Evolutionary conservation across 2,329 filamentous ascomycete species (phyloP), one percentile per base, ranked within the genome.

Genomic region (Microdochium nivale): DNA sequence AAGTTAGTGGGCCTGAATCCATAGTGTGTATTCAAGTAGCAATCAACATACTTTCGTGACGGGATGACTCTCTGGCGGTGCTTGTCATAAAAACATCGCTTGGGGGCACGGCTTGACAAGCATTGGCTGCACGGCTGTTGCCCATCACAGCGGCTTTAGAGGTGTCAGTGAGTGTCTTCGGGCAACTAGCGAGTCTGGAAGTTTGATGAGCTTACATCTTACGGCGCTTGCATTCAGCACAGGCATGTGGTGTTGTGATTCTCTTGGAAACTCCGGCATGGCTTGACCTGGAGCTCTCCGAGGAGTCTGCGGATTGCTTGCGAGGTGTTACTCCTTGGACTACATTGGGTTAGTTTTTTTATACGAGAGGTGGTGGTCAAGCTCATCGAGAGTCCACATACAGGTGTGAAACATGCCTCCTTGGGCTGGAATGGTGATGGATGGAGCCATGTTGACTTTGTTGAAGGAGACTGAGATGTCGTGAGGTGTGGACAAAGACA

Each of bases 91-190:
- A 85, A 84, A 64, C 88, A 92, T 51, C 82, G 77, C 65, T 90
- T 88, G 3, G 87, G 85, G 55, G 88, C 87, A 52, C 88, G 83
- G 64, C 89, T 91, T 66, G 87, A 90, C 53, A 88, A 79, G 65
- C 88, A 94, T 64, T 90, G 88, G 35, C 87, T 86, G 63, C 88
- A 94, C 11, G 88, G 88, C 62, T 89, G 85, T 58, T 85, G 80
- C 51, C 88, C 88, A 70, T 91, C 87, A 63, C 88, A 94, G 56
- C 88, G 84, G 52, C 73, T 76, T 43, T 49, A 21, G 46, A 44
- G 30, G 19, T 47, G 58, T 71, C 58, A 70, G 64, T 53, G 27
- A 44, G 53, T 24, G 23, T 7, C 8, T 14, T 14, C 33, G n/a
- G 14, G 13, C 11, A n/a, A n/a, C 33, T 37, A n/a, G n/a, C 13